Percentiles rank a stretch among this genome's conserved stretches.
phyloP scores from a whole-genome alignment of 2,329 filamentous ascomycete species.

The Lachnum nothofagi region DNA sequence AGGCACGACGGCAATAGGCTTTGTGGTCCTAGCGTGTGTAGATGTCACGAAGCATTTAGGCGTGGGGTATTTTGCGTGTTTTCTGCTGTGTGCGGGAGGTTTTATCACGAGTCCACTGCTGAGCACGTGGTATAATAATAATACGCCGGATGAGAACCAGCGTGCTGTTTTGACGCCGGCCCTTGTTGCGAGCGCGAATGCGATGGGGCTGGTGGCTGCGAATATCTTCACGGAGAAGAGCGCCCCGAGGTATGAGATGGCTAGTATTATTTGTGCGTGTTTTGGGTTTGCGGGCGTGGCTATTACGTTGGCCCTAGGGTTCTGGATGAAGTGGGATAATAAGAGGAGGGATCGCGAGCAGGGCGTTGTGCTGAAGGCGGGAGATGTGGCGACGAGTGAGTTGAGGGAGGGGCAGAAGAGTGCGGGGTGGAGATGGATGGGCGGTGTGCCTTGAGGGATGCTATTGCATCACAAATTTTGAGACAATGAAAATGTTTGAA shows the following conservation, averaged over 20 bases:
- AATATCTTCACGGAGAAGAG: slow-evolving; percentile 64
- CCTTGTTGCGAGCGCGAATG: slow-evolving; percentile 68
- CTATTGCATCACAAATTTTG: background rate
- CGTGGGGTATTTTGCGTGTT: slow-evolving; percentile 69
- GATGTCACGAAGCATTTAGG: slow-evolving; percentile 55
- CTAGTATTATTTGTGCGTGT: slow-evolving; percentile 57
- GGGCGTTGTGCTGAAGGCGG: slow-evolving; percentile 9
- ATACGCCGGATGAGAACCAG: slow-evolving; percentile 70
- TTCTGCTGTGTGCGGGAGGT: slow-evolving; percentile 80
- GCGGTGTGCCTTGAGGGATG: background rate
- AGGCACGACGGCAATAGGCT: slow-evolving; percentile 63
- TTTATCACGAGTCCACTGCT: slow-evolving; percentile 68
- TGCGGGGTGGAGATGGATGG: slow-evolving; percentile 17
- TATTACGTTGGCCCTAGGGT: slow-evolving; percentile 51
- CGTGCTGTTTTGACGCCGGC: slow-evolving; percentile 66
- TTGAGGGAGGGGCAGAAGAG: slow-evolving; percentile 9
- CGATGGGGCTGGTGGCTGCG: slow-evolving; percentile 67
- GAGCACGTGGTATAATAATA: slow-evolving; percentile 70
- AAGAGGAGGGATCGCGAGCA: slow-evolving; percentile 48
- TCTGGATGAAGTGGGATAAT: slow-evolving; percentile 64
- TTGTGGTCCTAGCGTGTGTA: slow-evolving; percentile 70
- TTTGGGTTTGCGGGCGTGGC: slow-evolving; percentile 58
- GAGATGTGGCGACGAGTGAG: slow-evolving; percentile 13
- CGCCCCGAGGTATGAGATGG: slow-evolving; percentile 61
- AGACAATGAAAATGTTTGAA: too few species aligned